Evolutionary conservation across 345 rosid species (phyloP), one percentile per base, ranked within the genome.

Genomic region (Populus pruinosa): DNA sequence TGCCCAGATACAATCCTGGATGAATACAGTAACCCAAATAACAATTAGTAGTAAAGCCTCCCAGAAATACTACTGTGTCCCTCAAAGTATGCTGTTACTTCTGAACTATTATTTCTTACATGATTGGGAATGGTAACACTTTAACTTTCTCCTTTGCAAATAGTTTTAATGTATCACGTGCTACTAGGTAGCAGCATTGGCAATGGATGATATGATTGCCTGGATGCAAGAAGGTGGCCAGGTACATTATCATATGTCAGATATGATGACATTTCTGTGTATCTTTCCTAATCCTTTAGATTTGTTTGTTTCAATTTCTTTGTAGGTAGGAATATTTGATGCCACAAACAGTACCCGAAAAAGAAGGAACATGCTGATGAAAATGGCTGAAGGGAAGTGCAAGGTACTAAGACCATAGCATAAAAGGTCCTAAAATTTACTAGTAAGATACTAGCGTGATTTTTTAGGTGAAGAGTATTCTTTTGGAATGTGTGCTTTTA

Each of bases 181-280:
- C 94, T 83, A 87, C 91, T 92, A 96, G 99, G 99, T 96, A 88
- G 98, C 99, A 81, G 97, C 99, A 81, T 81, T 94, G 85, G 98
- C 98, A 71, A 94, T 96, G 99, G 98, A 96, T 78, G 99, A 96
- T 86, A 92, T 96, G 98, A 92, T 86, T 86, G 89, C 97, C 67
- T 96, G 99, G 99, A 96, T 96, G 99, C 94, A 90, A 84, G 99
- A 93, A 81, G 99, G 98, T 80, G 99, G 99, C 78, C 99, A 96
- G 90, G 99, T 93, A 83, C 81, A 90, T 86, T 82, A 53, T 68
- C 79, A 74, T 70, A 50, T 71, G 47, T 56, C 70, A 55, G 61
- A 73, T 9, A 29, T 41, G 71, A 29, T 65, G 27, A 33, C 63
- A 33, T 23, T 66, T 36, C 20, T 75, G 13, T 71, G 53, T 33